Base-by-base conservation (phyloP, 225 moss, liverwort and hornwort species). In the Physcomitrium patens region DNA sequence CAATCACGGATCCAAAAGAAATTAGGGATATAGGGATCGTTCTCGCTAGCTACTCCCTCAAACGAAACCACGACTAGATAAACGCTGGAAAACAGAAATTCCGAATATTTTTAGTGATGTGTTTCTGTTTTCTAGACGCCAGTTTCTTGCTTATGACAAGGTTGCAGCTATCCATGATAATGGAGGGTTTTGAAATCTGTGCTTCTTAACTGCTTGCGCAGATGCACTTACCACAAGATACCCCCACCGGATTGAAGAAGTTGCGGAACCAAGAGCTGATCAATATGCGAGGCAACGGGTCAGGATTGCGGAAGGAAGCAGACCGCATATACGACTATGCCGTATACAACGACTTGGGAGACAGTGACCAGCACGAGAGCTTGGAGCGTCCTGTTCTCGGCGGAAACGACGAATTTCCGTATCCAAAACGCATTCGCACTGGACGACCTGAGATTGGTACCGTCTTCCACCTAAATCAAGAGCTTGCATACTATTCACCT, bases 251-350 rank as follows among this genome's bases (percentile, higher is more conserved):
- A 41, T 62, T 93, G 69, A 77, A 58, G 71, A 60, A 19, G 42
- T 64, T 93, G 79, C 84, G 93, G 24, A 78, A 83, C 56, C 76
- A 59, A 70, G 89, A 91, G 76, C 81, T 93, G 14, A 69, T 80
- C 60, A 78, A 78, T 37, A 70, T 87, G 78, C 89, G 87, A 9
- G 93, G 93, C 11, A 81, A 80, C 19, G 93, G 91, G 47, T 83
- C 70, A 28, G 93, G 93, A 54, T 51, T 79, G 82, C 85, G 91
- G 26, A 79, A 88, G 76, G 80, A 82, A 76, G 75, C 81, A 63
- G 93, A 93, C 49, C 84, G 91, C 23, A 88, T 93, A 71, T 93
- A 93, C 69, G 93, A 93, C 71, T 93, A 93, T 26, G 89, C 76
- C 57, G 66, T 83, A 0, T 93, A 93, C 77, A 93, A 93, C 50